Base-by-base conservation (phyloP, 148 eudicot species). In the Chenopodium suecicum region DNA sequence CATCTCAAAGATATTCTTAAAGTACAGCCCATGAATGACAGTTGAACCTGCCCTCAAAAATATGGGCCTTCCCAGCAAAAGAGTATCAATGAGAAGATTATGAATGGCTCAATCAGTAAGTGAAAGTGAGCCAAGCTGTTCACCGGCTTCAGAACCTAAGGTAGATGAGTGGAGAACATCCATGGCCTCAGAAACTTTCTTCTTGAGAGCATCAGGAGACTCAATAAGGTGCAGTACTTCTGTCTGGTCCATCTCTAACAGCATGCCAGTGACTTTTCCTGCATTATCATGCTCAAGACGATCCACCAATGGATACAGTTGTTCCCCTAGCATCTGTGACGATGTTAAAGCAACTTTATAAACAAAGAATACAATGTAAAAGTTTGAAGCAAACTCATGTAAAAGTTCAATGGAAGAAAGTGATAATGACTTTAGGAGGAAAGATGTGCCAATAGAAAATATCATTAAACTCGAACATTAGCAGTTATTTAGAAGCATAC, bases 261-360 rank as follows among this genome's bases (percentile, higher is more conserved):
- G 88, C 95, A 92, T 90, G 9, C 93, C 90, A 3, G 95, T 92
- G 19, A 92, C 92, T 87, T 92, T 92, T 1, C 90, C 92, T 4
- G 92, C 91, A 66, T 70, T 31, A 60, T 90, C 90, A 2, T 88
- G 89, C 85, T 90, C 95, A 44, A 92, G 78, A 80, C 84, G 87
- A 74, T 92, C 93, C 71, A 92, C 95, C 66, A 92, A 84, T 19
- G 93, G 95, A 86, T 89, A 92, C 4, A 92, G 88, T 47, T 87
- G 87, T 76, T 92, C 95, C 23, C 93, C 92, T 73, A 90, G 66
- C 85, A 90, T 84, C 95, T 92, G 82, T 20, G 2, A 78, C 22
- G 56, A 56, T 31, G 12, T 16, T 29, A 27, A 29, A 48, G 58
- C 78, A 31, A 52, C 25, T 75, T 32, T 14, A 60, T 29, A 19